Evolutionary conservation across 1,139 yeast species (phyloP), one percentile per base, ranked within the genome.

Genomic region (Geotrichum macrosporum): DNA sequence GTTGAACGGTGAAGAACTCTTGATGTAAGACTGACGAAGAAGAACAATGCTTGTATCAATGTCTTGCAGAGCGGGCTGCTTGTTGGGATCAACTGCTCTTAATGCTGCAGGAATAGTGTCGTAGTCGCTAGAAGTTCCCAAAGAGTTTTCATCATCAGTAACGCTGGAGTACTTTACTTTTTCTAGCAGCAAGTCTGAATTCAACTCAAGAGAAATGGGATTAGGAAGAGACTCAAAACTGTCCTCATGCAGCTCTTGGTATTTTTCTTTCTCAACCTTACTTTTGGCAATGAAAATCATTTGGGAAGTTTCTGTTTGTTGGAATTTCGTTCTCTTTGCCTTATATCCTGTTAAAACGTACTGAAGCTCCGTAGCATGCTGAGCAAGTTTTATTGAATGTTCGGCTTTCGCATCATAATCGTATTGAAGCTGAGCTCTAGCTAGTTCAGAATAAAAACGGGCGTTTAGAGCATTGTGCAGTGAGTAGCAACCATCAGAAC

Each of bases 271-370:
- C 10, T 59, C 47, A 21, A 63, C 65, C 26, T 64, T 59, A 53
- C 83, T 78, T 55, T 77, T 77, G 1, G 97, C 97, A 31, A 89
- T 68, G 26, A 88, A 77, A n/a, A 89, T 76, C 54, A 92, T 74
- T 40, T 87, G 79, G 0, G 96, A 76, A 13, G 84, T 77, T 21
- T 81, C 78, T 41, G 72, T 75, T 39, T 74, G 75, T 66, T 92
- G 99, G 61, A 71, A 85, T 63, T 85, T 86, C 3, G 98, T 89
- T 62, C 94, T 74, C 61, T 82, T 84, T 4, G 95, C 96, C 56
- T 81, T 79, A 42, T 92, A 86, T 54, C 98, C 98, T 1, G 96
- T 83, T 41, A 89, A 67, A 1, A 82, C 75, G 53, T 83, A 75
- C 35, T 74, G 69, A 41, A 94, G 72, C 1, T 78, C 76, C 0